Percentiles rank a stretch among this genome's conserved stretches.
Conservation (phyloP, 768 basidiomycete species). For the Trametes gibbosa region DNA sequence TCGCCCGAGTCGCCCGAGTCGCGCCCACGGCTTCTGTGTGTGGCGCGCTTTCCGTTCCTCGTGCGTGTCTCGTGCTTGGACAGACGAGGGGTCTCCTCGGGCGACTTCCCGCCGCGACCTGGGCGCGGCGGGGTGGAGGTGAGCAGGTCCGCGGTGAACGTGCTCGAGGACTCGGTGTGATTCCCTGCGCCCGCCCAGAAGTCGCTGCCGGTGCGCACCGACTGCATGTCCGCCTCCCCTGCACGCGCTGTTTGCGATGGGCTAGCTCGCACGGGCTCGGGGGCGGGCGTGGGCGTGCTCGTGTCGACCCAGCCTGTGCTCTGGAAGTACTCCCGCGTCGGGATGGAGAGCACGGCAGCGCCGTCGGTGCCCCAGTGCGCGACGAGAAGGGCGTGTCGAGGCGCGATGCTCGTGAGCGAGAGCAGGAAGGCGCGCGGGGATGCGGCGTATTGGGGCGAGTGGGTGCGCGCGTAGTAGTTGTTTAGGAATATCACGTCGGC, state of each 20-base stretch:
- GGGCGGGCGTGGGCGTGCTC: constrained; percentile 23
- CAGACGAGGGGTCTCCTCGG: not conserved
- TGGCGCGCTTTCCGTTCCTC: constrained; percentile 14
- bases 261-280: constrained; percentile 3
- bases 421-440: constrained; percentile 77
- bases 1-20: constrained; percentile 32
- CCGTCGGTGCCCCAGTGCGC: constrained; percentile 80
- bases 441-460: constrained; percentile 54
- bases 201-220: constrained; percentile 66
- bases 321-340: constrained; percentile 84
- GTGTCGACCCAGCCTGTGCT: constrained; percentile 74
- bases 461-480: constrained; percentile 65
- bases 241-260: not conserved
- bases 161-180: constrained; percentile 54
- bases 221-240: constrained; percentile 34
- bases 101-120: not conserved
- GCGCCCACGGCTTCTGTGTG: constrained; percentile 11
- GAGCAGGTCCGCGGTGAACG: constrained; percentile 43
- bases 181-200: constrained; percentile 64
- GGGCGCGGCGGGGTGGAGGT: constrained; percentile 9
- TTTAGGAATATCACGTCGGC: constrained; percentile 82
- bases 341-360: constrained; percentile 75
- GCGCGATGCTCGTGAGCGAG: constrained; percentile 62
- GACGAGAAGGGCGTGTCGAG: constrained; percentile 76
- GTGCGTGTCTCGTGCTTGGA: constrained; percentile 4